Evolutionary conservation across 805 yeast species (phyloP).

Genomic region (Peterozyma xylosa): DNA sequence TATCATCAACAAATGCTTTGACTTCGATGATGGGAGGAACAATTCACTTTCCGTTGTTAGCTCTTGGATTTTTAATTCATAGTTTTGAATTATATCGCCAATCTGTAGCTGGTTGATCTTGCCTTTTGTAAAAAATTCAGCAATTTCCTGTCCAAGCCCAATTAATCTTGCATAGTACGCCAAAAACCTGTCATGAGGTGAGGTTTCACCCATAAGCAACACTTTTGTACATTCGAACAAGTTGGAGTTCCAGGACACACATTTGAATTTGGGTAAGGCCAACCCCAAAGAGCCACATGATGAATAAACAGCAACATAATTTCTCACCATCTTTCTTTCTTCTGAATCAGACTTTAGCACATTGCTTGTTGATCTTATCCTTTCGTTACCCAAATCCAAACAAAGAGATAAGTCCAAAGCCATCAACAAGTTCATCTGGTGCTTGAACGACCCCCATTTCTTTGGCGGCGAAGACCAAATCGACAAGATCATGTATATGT

Average conservation of each 20-base stretch:
- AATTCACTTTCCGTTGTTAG: conserved; percentile 32
- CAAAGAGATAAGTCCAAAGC: conserved; percentile 39
- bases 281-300: conserved; percentile 45
- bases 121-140: conserved; percentile 25
- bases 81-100: conserved; percentile 13
- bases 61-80: conserved; percentile 32
- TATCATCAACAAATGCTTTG: conserved; percentile 30
- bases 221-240: conserved; percentile 31
- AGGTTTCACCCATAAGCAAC: conserved; percentile 27
- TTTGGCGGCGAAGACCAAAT: conserved; percentile 49
- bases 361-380: conserved; percentile 16
- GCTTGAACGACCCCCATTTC: conserved; percentile 44
- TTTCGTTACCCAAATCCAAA: conserved; percentile 37
- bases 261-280: conserved; percentile 41
- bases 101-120: conserved; percentile 3
- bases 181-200: conserved; percentile 31
- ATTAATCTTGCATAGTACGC: conserved; percentile 36
- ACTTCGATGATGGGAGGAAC: conserved; percentile 24
- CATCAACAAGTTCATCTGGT: conserved; percentile 39
- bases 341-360: conserved; percentile 20
- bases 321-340: conserved; percentile 30
- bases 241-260: conserved; percentile 38
- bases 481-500: conserved; percentile 35
- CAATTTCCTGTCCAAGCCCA: conserved; percentile 42
- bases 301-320: conserved; percentile 39